These are phyloP conservation scores for Actinomortierella ambigua DNA, from an alignment of 371 early-diverging fungal genomes.

Conservation along the genomic window DNA sequence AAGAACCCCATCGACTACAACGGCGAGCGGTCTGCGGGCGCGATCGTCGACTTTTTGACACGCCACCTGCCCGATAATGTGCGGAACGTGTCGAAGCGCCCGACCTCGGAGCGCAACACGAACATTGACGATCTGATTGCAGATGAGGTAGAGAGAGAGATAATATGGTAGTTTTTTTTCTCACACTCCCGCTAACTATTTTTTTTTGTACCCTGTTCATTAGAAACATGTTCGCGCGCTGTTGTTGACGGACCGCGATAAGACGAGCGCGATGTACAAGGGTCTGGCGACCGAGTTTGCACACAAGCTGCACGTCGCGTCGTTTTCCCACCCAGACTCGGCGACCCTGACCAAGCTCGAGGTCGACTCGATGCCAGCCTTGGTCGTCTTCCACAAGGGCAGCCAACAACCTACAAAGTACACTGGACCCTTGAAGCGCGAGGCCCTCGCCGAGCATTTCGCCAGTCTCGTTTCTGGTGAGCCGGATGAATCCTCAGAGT, in stretches of 20 bases:
- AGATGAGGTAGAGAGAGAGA: constrained; percentile 50
- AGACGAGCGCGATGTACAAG: constrained; percentile 82
- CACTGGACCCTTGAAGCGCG: constrained; percentile 54
- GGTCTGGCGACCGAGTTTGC: constrained; percentile 81
- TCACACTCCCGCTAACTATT: not conserved
- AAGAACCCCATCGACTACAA: constrained; percentile 81
- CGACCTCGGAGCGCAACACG: constrained; percentile 58
- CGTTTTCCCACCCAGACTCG: constrained; percentile 64
- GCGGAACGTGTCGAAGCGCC: constrained; percentile 53
- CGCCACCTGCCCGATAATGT: constrained; percentile 65
- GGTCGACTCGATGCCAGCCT: constrained; percentile 63
- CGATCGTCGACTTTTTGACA: constrained; percentile 73
- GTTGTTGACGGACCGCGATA: constrained; percentile 75
- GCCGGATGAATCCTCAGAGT: constrained; percentile 58
- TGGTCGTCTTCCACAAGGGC: constrained; percentile 63
- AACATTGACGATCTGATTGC: constrained; percentile 59
- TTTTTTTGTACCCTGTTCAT: constrained; percentile 1
- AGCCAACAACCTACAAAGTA: constrained; percentile 43
- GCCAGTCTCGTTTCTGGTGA: constrained; percentile 6
- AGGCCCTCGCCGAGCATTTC: constrained; percentile 60
- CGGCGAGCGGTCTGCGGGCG: constrained; percentile 79
- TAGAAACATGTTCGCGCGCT: constrained; percentile 68
- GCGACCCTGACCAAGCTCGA: constrained; percentile 57
- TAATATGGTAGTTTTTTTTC: not conserved
- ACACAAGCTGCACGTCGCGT: constrained; percentile 73